phyloP scores from a whole-genome alignment of 805 yeast species.

The Jamesozyma jinghongensis region DNA sequence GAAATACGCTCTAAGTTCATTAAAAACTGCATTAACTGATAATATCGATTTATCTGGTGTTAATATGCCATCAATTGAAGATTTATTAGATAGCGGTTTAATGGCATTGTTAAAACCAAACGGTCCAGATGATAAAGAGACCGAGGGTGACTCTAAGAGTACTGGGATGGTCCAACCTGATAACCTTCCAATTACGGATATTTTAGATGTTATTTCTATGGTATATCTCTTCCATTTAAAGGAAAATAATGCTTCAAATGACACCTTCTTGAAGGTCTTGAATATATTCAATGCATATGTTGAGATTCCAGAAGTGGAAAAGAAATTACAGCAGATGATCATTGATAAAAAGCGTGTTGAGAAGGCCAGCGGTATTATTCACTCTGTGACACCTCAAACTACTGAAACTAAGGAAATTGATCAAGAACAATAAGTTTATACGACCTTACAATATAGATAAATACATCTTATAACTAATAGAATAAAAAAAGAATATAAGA shows the following conservation, averaged over 20 bases:
- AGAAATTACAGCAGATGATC: slow-evolving; percentile 32
- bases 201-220: slow-evolving; percentile 59
- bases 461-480: too few relatives aligned
- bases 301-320: slow-evolving; percentile 33
- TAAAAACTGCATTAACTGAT: slow-evolving; percentile 39
- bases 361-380: slow-evolving; percentile 1
- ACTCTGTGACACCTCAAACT: neutral
- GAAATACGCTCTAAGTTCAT: slow-evolving; percentile 49
- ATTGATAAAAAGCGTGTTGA: slow-evolving; percentile 31
- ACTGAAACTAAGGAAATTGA: neutral
- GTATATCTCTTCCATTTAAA: slow-evolving; percentile 44
- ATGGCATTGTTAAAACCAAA: slow-evolving; percentile 41
- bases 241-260: slow-evolving; percentile 29
- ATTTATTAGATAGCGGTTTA: slow-evolving; percentile 62
- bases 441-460: too few relatives aligned
- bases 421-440: neutral
- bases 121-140: slow-evolving; percentile 33
- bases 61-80: slow-evolving; percentile 39
- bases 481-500: too few relatives aligned
- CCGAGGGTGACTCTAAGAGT: neutral
- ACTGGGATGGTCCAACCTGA: neutral
- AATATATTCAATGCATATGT: slow-evolving; percentile 33
- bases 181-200: slow-evolving; percentile 48
- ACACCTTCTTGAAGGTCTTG: slow-evolving; percentile 32
- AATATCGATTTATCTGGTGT: slow-evolving; percentile 30